A percentile compares a stretch with the other conserved stretches of the same genome.
Conservation (phyloP, 768 basidiomycete genomes). For the Auriscalpium vulgare region DNA sequence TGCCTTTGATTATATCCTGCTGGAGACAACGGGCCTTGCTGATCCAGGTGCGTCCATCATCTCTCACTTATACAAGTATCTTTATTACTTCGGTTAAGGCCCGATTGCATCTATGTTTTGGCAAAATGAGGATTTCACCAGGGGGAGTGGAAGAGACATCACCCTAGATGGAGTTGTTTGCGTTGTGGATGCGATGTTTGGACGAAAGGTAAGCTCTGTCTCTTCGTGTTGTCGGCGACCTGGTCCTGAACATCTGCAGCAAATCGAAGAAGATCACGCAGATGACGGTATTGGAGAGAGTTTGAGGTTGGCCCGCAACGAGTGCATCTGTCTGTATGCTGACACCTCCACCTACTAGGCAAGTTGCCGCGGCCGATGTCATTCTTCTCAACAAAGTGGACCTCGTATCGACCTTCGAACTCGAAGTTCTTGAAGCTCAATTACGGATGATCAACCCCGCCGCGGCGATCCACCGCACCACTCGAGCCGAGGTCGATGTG, state of each 20-base stretch:
- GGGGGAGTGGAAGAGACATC: slow-evolving; percentile 62
- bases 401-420: slow-evolving; percentile 41
- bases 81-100: slow-evolving; percentile 31
- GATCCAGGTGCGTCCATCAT: slow-evolving; percentile 63
- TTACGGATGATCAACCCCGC: slow-evolving; percentile 77
- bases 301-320: slow-evolving; percentile 45
- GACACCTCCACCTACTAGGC: slow-evolving; percentile 36
- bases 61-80: background rate
- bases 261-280: slow-evolving; percentile 76
- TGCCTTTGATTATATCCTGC: slow-evolving; percentile 87
- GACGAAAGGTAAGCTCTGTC: slow-evolving; percentile 35
- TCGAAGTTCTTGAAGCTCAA: slow-evolving; percentile 44
- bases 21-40: slow-evolving; percentile 94
- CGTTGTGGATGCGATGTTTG: slow-evolving; percentile 86
- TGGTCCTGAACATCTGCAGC: slow-evolving; percentile 34
- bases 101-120: slow-evolving; percentile 84
- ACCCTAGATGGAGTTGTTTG: slow-evolving; percentile 84
- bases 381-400: slow-evolving; percentile 90
- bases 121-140: slow-evolving; percentile 77
- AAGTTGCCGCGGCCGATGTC: slow-evolving; percentile 90
- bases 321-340: no score
- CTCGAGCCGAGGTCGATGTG: slow-evolving; percentile 67
- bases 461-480: slow-evolving; percentile 65
- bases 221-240: background rate
- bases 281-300: slow-evolving; percentile 69